Percentiles rank a stretch among this genome's conserved stretches.
phyloP scores from a whole-genome alignment of 1,139 yeast genomes.

The Kodamaea sp. region DNA sequence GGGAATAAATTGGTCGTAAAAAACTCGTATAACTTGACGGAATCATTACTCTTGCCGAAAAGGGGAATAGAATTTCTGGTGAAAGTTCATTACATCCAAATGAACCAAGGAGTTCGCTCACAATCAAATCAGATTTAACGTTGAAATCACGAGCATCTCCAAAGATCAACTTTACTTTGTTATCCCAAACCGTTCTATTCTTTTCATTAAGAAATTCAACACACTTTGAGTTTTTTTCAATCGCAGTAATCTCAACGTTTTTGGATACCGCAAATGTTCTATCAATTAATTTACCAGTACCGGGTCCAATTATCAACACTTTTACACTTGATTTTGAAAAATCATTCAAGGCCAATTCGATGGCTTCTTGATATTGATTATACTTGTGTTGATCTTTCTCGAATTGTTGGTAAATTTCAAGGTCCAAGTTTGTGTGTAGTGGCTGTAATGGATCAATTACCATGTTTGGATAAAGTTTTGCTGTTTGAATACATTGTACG shows the following conservation, averaged over 20 bases:
- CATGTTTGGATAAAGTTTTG: conserved; percentile 7
- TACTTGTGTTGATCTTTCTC: conserved; percentile 71
- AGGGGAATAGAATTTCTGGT: conserved; percentile 61
- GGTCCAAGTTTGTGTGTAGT: conserved; percentile 50
- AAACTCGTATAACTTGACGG: conserved; percentile 62
- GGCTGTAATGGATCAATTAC: conserved; percentile 66
- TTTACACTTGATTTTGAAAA: conserved; percentile 10
- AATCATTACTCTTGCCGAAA: conserved; percentile 43
- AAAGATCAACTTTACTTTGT: conserved; percentile 45
- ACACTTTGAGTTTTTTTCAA: conserved; percentile 74
- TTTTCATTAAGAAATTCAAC: conserved; percentile 41
- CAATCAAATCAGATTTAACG: conserved; percentile 45
- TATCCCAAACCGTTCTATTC: conserved; percentile 43
- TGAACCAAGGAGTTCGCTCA: conserved; percentile 84
- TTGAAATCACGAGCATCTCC: conserved; percentile 52
- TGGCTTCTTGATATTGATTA: conserved; percentile 62
- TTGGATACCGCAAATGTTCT: conserved; percentile 34
- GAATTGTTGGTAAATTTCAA: conserved; percentile 61
- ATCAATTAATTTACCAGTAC: conserved; percentile 76
- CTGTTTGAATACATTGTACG: neutral
- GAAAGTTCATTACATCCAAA: conserved; percentile 88
- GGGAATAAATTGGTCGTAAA: conserved; percentile 65
- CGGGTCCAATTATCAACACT: conserved; percentile 78
- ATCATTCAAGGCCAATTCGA: conserved; percentile 50
- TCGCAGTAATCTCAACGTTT: conserved; percentile 20